Conservation (phyloP, 495 filamentous ascomycete genomes). For the Aspergillus homomorphus region DNA sequence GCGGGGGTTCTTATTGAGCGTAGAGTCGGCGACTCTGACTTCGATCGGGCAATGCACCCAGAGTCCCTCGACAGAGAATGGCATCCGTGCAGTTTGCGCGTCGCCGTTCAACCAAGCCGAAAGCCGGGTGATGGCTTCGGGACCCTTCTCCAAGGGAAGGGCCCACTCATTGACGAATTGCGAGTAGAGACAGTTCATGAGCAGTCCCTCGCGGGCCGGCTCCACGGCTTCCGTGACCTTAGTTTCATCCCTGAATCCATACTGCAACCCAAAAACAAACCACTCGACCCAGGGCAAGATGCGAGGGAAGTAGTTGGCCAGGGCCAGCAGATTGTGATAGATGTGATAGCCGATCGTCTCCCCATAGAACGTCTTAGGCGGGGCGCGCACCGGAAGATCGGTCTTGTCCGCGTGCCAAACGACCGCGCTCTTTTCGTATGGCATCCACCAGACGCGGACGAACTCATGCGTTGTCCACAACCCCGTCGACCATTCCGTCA, state of each 20-base stretch:
- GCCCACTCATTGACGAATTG: conserved; percentile 99
- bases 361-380: conserved; percentile 69
- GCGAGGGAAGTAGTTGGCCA: conserved; percentile 72
- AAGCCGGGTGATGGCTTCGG: conserved; percentile 80
- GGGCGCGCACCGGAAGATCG: conserved; percentile 45
- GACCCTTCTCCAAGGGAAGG: conserved; percentile 81
- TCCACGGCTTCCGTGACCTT: conserved; percentile 69
- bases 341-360: conserved; percentile 76
- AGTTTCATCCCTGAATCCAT: conserved; percentile 71
- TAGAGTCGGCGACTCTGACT: conserved; percentile 80
- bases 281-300: conserved; percentile 84
- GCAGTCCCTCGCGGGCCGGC: conserved; percentile 69
- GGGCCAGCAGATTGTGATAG: conserved; percentile 83
- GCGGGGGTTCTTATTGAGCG: conserved; percentile 50
- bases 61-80: conserved; percentile 70
- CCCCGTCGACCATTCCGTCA: conserved; percentile 66
- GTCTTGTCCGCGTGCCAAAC: conserved; percentile 84
- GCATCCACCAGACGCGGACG: conserved; percentile 95
- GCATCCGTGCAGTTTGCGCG: conserved; percentile 58
- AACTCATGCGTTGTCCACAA: conserved; percentile 87
- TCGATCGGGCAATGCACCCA: conserved; percentile 94
- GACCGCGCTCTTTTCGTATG: conserved; percentile 80
- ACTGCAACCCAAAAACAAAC: conserved; percentile 94
- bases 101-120: conserved; percentile 79
- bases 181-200: conserved; percentile 95